Percentiles rank a stretch among this genome's conserved stretches.
phyloP scores from a whole-genome alignment of 75 land plant species.

The Larix kaempferi region DNA sequence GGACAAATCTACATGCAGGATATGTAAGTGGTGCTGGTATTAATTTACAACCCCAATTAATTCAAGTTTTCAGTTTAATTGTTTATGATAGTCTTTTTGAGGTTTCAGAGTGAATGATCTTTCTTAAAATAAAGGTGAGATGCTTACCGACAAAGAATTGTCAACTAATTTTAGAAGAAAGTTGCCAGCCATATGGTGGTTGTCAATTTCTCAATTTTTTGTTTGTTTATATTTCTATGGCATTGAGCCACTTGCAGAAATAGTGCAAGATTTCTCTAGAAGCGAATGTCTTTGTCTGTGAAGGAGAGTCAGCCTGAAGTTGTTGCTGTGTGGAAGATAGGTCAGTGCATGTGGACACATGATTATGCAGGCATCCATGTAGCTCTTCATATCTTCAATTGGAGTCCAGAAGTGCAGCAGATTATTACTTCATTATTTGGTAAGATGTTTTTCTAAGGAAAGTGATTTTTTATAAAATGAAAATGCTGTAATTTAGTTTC shows the following conservation, averaged over 20 bases:
- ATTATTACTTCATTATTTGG: conserved; percentile 71
- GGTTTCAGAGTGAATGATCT: background rate
- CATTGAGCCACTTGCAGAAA: conserved; percentile 43
- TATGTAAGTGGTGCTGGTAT: conserved; percentile 49
- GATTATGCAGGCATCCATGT: conserved; percentile 80
- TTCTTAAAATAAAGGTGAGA: background rate
- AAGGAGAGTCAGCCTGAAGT: conserved; percentile 76
- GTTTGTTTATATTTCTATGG: background rate
- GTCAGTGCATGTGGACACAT: conserved; percentile 78
- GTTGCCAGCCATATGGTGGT: background rate
- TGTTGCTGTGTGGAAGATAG: conserved; percentile 83
- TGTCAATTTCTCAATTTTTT: background rate
- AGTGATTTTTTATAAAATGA: background rate
- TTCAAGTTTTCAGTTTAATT: background rate
- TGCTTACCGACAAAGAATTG: background rate
- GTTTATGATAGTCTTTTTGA: background rate
- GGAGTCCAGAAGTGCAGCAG: conserved; percentile 58
- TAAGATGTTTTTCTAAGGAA: conserved; percentile 12
- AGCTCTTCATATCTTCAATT: conserved; percentile 67
- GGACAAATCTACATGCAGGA: conserved; percentile 65
- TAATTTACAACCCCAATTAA: background rate
- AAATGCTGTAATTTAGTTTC: background rate
- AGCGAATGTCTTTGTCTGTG: conserved; percentile 54
- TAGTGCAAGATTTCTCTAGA: conserved; percentile 95
- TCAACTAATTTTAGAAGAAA: background rate